Evolutionary conservation across 139 green algal genomes (phyloP), one percentile per base, ranked within the genome.

Genomic region (Chlorella sp.): DNA sequence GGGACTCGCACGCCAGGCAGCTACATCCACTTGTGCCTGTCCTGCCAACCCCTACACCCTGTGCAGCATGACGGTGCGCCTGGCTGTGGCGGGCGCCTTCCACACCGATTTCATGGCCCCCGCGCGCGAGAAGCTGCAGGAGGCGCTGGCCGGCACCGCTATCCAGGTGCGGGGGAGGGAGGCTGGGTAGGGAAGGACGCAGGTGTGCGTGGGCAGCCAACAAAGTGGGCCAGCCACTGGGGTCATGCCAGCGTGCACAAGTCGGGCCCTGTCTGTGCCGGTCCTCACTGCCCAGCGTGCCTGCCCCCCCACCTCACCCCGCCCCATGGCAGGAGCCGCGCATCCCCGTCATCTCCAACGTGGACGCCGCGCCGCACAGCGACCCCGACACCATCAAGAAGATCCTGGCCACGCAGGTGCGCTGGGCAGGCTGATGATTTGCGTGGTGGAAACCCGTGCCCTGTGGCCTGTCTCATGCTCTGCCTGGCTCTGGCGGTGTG

Each of bases 291-390:
- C 14, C 32, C 32, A 22, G 20, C 64, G 32, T 70, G 20, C 32
- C 64, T 70, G 64, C 32, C 1, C 43, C 72, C 11, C 3, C 26
- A 28, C 73, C 73, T 19, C 41, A 40, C 72, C 40, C 72, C 14
- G 26, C 40, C 43, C 22, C 41, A 36, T 19, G 3, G n/a, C 76
- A 81, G 76, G 88, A 87, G 36, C 97, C 97, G 24, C 92, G 95
- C 78, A 99, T 99, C 83, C 97, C 97, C 17, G 96, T 99, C 22
- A 92, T 99, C 72, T 98, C 94, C 83, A 99, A 99, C 89, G 97
- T 99, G 28, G 97, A 99, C 87, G 95, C 92, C 28, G 73, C 93
- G 91, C 94, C 97, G 5, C 97, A 99, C 94, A 94, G 91, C 3
- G 97, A 99, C 93, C 97, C 97, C 20, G 94, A 93, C 1, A 85